Evolutionary conservation across 2,329 filamentous ascomycete species (phyloP).

Genomic region (Pyrenochaeta sp.): DNA sequence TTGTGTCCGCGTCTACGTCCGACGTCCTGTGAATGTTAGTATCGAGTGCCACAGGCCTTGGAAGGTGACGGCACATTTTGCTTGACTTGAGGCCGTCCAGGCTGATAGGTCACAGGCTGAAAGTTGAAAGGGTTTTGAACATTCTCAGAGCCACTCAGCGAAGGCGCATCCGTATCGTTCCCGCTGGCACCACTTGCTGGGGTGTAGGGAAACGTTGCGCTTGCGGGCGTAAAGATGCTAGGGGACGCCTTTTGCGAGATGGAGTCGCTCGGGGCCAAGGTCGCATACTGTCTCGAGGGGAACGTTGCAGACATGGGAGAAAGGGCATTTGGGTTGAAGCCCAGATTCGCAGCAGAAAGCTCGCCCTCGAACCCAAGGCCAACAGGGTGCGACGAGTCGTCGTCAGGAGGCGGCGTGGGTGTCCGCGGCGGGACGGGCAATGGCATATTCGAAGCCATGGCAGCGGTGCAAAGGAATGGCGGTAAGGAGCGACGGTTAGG

Average conservation of each 20-base stretch:
- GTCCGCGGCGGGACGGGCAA: conserved; percentile 68
- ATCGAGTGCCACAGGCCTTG: background rate
- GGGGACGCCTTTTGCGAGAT: conserved; percentile 44
- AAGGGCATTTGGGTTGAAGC: conserved; percentile 43
- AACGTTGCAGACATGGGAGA: conserved; percentile 52
- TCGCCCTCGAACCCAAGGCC: conserved; percentile 45
- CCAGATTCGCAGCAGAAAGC: conserved; percentile 32
- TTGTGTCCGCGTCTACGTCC: conserved; percentile 93
- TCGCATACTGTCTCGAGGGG: conserved; percentile 44
- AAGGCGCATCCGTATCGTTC: conserved; percentile 38
- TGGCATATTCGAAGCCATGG: conserved; percentile 67
- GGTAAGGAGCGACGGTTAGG: conserved; percentile 25
- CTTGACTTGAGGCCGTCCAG: conserved; percentile 70
- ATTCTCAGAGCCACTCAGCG: conserved; percentile 42
- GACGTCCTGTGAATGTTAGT: conserved; percentile 69
- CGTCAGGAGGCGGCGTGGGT: conserved; percentile 68
- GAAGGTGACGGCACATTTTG: conserved; percentile 59
- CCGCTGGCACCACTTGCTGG: conserved; percentile 38
- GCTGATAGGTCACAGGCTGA: conserved; percentile 67
- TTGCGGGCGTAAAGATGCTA: conserved; percentile 41
- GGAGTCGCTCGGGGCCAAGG: conserved; percentile 43
- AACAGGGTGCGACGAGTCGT: conserved; percentile 49
- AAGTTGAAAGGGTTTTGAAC: conserved; percentile 88
- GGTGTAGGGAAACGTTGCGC: conserved; percentile 44
- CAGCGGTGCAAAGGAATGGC: conserved; percentile 27